Evolutionary conservation across 106 monocot species (phyloP), one percentile per base, ranked within the genome.

Genomic region (Dendrobium chrysotoxum): DNA sequence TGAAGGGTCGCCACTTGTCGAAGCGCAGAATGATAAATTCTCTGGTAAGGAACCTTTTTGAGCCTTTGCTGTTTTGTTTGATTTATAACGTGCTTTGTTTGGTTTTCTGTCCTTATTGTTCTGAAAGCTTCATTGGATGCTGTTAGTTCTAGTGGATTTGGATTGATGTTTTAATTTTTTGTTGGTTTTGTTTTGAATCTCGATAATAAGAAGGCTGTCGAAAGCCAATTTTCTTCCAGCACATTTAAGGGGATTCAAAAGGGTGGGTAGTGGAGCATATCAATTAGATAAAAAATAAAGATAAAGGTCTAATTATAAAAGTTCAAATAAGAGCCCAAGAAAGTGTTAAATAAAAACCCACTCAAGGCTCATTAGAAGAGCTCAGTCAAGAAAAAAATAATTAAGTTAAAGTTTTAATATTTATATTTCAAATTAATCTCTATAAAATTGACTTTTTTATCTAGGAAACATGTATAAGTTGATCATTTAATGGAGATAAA

Each of bases 21-120:
- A 89, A 72, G 92, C 96, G n/a, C 96, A 97, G 61, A 97, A 97
- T 81, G 94, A 97, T 31, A 97, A 92, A 28, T 97, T 97, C 77
- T 88, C 94, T 61, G 96, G 96, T 97, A 88, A 35, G 23, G 40
- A 55, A 21, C 7, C 23, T 42, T 26, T 30, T 35, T 53, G 5
- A 38, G 38, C 38, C 7, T 73, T 77, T 65, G 64, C 25, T 28
- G 11, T 23, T 65, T 50, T 50, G 50, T 50, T 50, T 65, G 64
- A 65, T 65, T 25, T 25, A 65, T 65, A 26, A 50, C 8, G 25
- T 0, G 64, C 64, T 28, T 28, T 0, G 25, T 65, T 65, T 65
- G 64, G 25, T 65, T 11, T 65, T 65, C 23, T n/a, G 64, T 42
- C 4, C 31, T 38, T 71, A 28, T 21, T 42, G 18, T 42, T 75